A percentile compares a stretch with the other conserved stretches of the same genome.
These are phyloP conservation scores for Elaeis guineensis DNA, from an alignment of 176 grass and related monocot genomes.

Conservation along the genomic window DNA sequence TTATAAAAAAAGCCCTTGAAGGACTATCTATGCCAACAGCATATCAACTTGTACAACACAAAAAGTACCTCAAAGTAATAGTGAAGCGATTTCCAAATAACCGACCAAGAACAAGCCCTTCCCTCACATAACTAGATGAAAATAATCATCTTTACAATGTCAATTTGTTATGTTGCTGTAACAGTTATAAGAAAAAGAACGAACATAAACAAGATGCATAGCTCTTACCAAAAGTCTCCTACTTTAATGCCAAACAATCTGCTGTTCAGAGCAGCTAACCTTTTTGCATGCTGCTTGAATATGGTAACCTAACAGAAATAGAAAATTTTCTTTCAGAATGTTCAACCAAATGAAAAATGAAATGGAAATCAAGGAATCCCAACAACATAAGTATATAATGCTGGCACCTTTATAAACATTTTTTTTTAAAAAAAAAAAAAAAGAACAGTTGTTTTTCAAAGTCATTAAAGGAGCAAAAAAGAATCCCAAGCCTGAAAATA, in stretches of 20 bases:
- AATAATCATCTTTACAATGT: conserved; percentile 27
- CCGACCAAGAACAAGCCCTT: conserved; percentile 92
- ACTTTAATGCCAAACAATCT: conserved; percentile 88
- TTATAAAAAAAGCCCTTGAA: neutral
- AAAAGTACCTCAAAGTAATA: conserved; percentile 75
- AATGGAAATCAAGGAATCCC: too few species aligned
- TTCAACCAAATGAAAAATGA: too few species aligned
- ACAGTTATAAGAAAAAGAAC: conserved; percentile 2
- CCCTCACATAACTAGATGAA: conserved; percentile 68
- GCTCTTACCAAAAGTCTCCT: conserved; percentile 76
- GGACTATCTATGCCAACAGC: neutral
- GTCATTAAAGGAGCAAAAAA: too few species aligned
- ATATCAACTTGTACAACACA: neutral
- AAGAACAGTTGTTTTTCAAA: too few species aligned
- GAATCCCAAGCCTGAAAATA: too few species aligned
- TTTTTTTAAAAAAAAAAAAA: too few species aligned
- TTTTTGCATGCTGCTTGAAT: conserved; percentile 80
- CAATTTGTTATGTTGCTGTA: conserved; percentile 1
- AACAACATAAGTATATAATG: too few species aligned
- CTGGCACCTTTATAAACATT: too few species aligned
- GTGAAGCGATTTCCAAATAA: conserved; percentile 83
- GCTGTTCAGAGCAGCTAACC: conserved; percentile 70
- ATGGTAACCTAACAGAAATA: conserved; percentile 62
- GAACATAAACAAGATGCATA: conserved; percentile 1
- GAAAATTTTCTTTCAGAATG: neutral